Percentiles rank a stretch among this genome's conserved stretches.
phyloP scores from a whole-genome alignment of 768 basidiomycete species.

The Rhodotorula paludigena region DNA sequence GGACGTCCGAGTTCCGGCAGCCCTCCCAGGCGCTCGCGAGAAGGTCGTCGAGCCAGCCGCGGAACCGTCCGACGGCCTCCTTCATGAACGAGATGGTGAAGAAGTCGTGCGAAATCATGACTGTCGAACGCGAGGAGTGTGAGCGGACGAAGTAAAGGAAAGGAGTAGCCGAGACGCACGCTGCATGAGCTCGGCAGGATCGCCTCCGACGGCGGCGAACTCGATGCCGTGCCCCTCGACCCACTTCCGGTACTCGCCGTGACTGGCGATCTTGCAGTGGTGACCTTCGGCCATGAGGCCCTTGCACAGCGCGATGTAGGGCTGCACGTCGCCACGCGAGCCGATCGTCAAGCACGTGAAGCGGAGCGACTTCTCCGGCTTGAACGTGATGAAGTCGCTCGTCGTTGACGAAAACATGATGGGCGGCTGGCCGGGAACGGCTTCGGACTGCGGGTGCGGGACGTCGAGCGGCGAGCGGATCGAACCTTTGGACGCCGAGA shows the following conservation, averaged over 20 bases:
- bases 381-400: constrained; percentile 93
- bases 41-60: constrained; percentile 95
- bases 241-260: constrained; percentile 92
- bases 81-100: constrained; percentile 93
- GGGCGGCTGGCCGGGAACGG: constrained; percentile 49
- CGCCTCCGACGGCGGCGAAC: constrained; percentile 88
- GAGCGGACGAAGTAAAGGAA: not conserved
- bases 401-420: constrained; percentile 96
- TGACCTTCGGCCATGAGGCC: constrained; percentile 87
- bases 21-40: constrained; percentile 93
- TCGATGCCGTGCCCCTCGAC: constrained; percentile 73
- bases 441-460: constrained; percentile 37
- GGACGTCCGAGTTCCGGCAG: constrained; percentile 80
- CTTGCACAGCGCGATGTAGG: constrained; percentile 92
- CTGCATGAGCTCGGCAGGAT: constrained; percentile 94
- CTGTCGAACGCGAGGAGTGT: constrained; percentile 43
- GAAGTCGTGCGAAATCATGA: constrained; percentile 96
- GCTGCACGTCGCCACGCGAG: constrained; percentile 93
- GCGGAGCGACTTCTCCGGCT: constrained; percentile 73
- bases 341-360: constrained; percentile 96
- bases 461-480: constrained; percentile 14
- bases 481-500: constrained; percentile 55
- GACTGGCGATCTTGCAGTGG: constrained; percentile 81
- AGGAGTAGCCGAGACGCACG: not conserved
- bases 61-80: constrained; percentile 79